These are phyloP conservation scores for Melampsora larici-populina DNA, from an alignment of 1,284 basidiomycete species.

Conservation along the genomic window DNA sequence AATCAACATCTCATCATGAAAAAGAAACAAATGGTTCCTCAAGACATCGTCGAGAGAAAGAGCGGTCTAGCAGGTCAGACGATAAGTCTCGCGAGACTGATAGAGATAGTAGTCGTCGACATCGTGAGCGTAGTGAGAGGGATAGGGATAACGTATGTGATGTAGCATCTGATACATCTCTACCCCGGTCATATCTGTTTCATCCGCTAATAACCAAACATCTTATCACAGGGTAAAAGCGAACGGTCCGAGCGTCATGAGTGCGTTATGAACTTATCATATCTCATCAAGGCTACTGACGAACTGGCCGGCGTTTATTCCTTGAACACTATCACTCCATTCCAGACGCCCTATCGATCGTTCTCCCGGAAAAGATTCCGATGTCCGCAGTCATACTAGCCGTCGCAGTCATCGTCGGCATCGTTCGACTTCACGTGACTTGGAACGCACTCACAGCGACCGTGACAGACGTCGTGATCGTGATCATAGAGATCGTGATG, in stretches of 20 bases:
- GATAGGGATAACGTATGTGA: constrained; percentile 7
- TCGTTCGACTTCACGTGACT: constrained; percentile 36
- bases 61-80: background rate
- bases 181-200: background rate
- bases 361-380: constrained; percentile 37
- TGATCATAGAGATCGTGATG: constrained; percentile 31
- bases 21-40: background rate
- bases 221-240: constrained; percentile 7
- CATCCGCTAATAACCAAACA: background rate
- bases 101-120: constrained; percentile 23
- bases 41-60: background rate
- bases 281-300: background rate
- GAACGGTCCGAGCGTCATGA: constrained; percentile 27
- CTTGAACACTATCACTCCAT: too few species aligned
- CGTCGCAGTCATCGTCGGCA: constrained; percentile 36
- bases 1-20: background rate
- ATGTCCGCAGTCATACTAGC: constrained; percentile 36
- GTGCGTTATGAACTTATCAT: constrained; percentile 5
- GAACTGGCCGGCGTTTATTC: too few species aligned
- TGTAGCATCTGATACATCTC: background rate
- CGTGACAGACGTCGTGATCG: constrained; percentile 38
- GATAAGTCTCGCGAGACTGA: constrained; percentile 3
- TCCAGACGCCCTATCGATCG: constrained; percentile 1
- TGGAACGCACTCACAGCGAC: constrained; percentile 23
- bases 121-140: constrained; percentile 8